Percentiles rank a stretch among this genome's conserved stretches.
Conservation (phyloP, 352 stramenopile genomes). For the Phytophthora tubulina region DNA sequence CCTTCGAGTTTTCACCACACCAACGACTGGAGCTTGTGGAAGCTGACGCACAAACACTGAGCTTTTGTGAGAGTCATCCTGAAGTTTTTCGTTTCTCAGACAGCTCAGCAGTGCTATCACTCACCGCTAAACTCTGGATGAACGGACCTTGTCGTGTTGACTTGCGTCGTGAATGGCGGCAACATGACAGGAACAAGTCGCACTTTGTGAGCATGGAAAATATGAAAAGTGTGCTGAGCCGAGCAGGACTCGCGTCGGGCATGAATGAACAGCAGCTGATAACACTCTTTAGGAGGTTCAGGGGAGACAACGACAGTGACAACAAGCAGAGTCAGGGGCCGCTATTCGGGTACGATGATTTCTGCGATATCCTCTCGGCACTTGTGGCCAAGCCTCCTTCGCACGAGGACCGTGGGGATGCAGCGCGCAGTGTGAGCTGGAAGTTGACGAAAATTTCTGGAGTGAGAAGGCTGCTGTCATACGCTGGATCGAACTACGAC, state of each 20-base stretch:
- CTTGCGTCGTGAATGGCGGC: slow-evolving; percentile 55
- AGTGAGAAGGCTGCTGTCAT: slow-evolving; percentile 34
- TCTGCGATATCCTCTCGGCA: slow-evolving; percentile 63
- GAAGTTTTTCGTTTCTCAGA: slow-evolving; percentile 78
- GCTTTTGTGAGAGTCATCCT: slow-evolving; percentile 79
- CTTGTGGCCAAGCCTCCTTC: slow-evolving; percentile 26
- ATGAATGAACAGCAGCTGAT: slow-evolving; percentile 76
- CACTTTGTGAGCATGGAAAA: slow-evolving; percentile 34
- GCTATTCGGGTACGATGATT: slow-evolving; percentile 63
- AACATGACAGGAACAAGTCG: slow-evolving; percentile 27
- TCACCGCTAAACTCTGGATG: slow-evolving; percentile 37
- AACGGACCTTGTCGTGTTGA: slow-evolving; percentile 21
- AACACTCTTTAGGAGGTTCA: slow-evolving; percentile 65
- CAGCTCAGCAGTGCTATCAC: slow-evolving; percentile 42
- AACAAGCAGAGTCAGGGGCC: slow-evolving; percentile 23
- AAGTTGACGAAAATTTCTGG: slow-evolving; percentile 47
- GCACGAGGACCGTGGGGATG: slow-evolving; percentile 13
- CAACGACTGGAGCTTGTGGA: slow-evolving; percentile 80
- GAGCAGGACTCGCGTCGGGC: slow-evolving; percentile 16
- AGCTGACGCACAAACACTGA: slow-evolving; percentile 77
- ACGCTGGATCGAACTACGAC: slow-evolving; percentile 13
- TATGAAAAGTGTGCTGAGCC: slow-evolving; percentile 40
- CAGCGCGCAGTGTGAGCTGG: slow-evolving; percentile 16
- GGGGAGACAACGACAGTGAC: slow-evolving; percentile 2
- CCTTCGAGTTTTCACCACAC: slow-evolving; percentile 75